phyloP scores from a whole-genome alignment of 106 monocot species.

The Allium sativum region DNA sequence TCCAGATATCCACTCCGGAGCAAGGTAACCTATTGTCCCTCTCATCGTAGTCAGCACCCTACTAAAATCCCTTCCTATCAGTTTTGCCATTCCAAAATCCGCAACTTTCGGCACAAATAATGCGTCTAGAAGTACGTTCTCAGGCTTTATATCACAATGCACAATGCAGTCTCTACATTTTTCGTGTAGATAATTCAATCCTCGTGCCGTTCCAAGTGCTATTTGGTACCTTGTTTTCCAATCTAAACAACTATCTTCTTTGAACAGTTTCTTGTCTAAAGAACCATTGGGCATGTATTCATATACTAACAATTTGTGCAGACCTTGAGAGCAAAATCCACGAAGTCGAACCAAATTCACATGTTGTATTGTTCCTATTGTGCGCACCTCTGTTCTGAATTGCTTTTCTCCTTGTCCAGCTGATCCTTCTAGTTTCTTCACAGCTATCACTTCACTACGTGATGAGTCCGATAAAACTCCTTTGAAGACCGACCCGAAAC shows the following conservation, averaged over 20 bases:
- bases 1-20: constrained; percentile 17
- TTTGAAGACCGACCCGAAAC: constrained; percentile 42
- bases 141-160: constrained; percentile 16
- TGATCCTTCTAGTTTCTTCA: constrained; percentile 36
- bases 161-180: constrained; percentile 24
- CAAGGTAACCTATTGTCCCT: constrained; percentile 18
- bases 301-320: constrained; percentile 30
- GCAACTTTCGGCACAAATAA: constrained; percentile 9
- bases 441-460: constrained; percentile 20
- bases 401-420: constrained; percentile 45
- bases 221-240: constrained; percentile 34
- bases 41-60: constrained; percentile 11
- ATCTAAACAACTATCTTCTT: neutral
- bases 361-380: constrained; percentile 37
- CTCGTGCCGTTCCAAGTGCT: constrained; percentile 32
- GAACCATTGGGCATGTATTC: constrained; percentile 49
- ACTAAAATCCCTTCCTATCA: constrained; percentile 4
- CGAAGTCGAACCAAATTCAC: constrained; percentile 35
- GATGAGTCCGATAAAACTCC: constrained; percentile 26
- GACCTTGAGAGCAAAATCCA: constrained; percentile 32
- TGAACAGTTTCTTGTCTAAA: constrained; percentile 26
- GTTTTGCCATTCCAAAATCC: constrained; percentile 12
- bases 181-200: constrained; percentile 37
- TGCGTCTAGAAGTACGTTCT: constrained; percentile 14
- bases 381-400: constrained; percentile 39